Conservation (phyloP, 2,329 filamentous ascomycete species). For the Biscogniauxia mediterranea region DNA sequence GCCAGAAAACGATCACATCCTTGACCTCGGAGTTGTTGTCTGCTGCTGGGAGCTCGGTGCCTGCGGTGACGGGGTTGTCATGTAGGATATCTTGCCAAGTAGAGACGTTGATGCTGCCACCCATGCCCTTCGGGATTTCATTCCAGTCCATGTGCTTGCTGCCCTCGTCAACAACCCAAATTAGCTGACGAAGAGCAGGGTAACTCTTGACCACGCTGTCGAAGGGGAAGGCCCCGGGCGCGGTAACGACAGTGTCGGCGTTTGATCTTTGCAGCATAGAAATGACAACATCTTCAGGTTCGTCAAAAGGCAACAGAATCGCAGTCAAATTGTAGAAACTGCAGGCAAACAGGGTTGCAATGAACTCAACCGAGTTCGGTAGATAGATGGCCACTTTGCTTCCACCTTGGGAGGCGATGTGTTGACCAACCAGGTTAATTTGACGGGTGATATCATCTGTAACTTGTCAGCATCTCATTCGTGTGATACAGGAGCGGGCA, state of each 20-base stretch:
- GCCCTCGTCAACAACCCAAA: constrained; percentile 91
- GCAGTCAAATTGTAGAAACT: constrained; percentile 85
- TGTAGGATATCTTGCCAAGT: constrained; percentile 90
- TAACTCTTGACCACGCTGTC: constrained; percentile 68
- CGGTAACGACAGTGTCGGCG: constrained; percentile 79
- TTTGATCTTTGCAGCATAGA: constrained; percentile 70
- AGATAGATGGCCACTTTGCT: constrained; percentile 85
- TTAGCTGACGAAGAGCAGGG: constrained; percentile 69
- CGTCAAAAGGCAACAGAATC: constrained; percentile 82
- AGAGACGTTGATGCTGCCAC: constrained; percentile 73
- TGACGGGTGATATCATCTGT: constrained; percentile 73
- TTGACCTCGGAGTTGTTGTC: constrained; percentile 53
- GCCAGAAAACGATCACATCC: constrained; percentile 68
- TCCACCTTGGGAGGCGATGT: constrained; percentile 68
- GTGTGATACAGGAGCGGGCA: neutral
- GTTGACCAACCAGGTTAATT: constrained; percentile 82
- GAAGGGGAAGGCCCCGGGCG: constrained; percentile 83
- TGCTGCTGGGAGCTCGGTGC: constrained; percentile 62
- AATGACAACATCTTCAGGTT: constrained; percentile 66
- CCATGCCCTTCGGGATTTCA: constrained; percentile 75
- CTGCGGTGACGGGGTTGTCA: constrained; percentile 59
- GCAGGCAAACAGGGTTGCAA: constrained; percentile 80
- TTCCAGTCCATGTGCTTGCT: constrained; percentile 96
- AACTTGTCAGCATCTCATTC: constrained; percentile 22
- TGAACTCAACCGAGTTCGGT: constrained; percentile 87